Percentiles rank a stretch among this genome's conserved stretches.
Evolutionary conservation across 306 rosid genomes (phyloP).

Genomic region (Gleditsia sinensis): DNA sequence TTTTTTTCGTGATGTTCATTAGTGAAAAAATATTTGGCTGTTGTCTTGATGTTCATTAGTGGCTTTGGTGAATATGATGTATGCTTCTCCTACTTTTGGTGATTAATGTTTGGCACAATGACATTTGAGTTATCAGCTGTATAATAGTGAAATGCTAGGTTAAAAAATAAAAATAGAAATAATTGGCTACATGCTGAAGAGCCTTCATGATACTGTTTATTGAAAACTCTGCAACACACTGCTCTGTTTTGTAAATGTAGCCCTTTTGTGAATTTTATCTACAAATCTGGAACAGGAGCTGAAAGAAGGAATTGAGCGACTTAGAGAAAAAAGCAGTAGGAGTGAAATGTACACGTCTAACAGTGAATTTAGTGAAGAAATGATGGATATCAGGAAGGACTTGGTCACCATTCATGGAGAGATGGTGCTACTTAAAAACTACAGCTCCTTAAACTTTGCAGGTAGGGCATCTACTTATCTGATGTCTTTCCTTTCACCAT

Average conservation of each 20-base stretch:
- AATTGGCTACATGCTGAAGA: conserved; percentile 7
- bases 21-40: background rate
- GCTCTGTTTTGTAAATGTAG: background rate
- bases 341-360: conserved; percentile 62
- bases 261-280: conserved; percentile 29
- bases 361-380: conserved; percentile 86
- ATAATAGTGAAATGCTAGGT: conserved; percentile 15
- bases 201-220: conserved; percentile 13
- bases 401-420: conserved; percentile 95
- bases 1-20: conserved; percentile 9
- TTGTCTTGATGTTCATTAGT: background rate
- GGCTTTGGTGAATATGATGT: background rate
- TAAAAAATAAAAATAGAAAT: background rate
- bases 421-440: conserved; percentile 94
- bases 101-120: conserved; percentile 27
- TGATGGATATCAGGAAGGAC: conserved; percentile 93
- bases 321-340: conserved; percentile 66
- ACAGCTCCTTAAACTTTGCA: conserved; percentile 94
- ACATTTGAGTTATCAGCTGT: conserved; percentile 19
- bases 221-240: background rate
- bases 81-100: conserved; percentile 24
- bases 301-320: conserved; percentile 80
- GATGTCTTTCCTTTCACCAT: background rate
- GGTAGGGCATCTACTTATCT: conserved; percentile 47
- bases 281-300: conserved; percentile 63